phyloP scores from a whole-genome alignment of 495 filamentous ascomycete genomes.

The Xylaria scruposa region DNA sequence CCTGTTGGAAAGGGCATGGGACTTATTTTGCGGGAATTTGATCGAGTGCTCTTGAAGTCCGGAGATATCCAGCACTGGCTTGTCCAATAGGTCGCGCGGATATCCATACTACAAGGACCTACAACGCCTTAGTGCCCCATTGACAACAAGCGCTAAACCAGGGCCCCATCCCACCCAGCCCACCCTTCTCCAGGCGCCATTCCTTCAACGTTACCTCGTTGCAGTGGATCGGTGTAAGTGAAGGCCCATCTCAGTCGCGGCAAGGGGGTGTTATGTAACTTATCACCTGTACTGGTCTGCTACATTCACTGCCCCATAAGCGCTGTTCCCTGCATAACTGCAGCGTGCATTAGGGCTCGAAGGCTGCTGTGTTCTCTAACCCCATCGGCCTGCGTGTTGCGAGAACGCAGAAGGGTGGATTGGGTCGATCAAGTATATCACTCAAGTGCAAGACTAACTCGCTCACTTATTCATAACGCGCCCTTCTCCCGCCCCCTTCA shows the following conservation, averaged over 20 bases:
- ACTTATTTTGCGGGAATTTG: conserved; percentile 23
- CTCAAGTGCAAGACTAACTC: conserved; percentile 1
- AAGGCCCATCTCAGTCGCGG: neutral
- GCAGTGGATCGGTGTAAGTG: conserved; percentile 4
- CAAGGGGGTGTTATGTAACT: conserved; percentile 21
- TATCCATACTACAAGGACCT: neutral
- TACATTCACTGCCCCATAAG: conserved; percentile 16
- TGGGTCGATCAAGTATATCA: conserved; percentile 15
- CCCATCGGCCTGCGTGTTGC: conserved; percentile 15
- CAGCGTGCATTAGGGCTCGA: conserved; percentile 25
- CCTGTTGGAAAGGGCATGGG: conserved; percentile 26
- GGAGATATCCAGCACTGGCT: neutral
- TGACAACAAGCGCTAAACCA: conserved; percentile 19
- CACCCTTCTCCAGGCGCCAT: conserved; percentile 5
- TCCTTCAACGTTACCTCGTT: conserved; percentile 23
- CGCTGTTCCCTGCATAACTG: conserved; percentile 17
- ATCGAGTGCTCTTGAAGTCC: conserved; percentile 11
- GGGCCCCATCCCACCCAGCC: conserved; percentile 15
- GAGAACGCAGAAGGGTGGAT: neutral
- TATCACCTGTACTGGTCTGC: conserved; percentile 14
- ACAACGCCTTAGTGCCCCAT: conserved; percentile 8
- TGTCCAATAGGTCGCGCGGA: conserved; percentile 4
- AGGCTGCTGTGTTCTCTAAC: conserved; percentile 16
- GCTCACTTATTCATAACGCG: conserved; percentile 16
- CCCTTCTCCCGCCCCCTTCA: conserved; percentile 7